phyloP scores from a whole-genome alignment of 345 rosid species.

The Euclidium syriacum region DNA sequence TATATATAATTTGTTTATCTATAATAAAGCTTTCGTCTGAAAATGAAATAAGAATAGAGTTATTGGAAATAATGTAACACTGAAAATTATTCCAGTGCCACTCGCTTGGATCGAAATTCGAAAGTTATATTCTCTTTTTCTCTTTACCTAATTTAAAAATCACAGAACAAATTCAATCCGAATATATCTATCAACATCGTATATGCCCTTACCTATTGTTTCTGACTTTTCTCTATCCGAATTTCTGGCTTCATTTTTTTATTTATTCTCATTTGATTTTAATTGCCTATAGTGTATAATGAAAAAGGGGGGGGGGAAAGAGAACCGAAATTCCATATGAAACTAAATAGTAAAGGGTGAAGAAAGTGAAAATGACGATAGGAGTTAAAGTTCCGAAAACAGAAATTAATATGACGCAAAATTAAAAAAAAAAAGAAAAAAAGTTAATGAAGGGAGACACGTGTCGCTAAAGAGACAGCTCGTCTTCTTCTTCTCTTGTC shows the following conservation, averaged over 20 bases:
- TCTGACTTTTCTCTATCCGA: slow-evolving; percentile 29
- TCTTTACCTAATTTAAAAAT: slow-evolving; percentile 16
- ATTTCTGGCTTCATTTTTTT: not conserved
- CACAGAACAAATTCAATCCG: slow-evolving; percentile 7
- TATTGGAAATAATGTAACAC: not conserved
- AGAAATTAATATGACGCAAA: slow-evolving; percentile 8
- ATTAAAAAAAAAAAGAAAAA: not conserved
- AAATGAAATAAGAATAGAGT: slow-evolving; percentile 1
- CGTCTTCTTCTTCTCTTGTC: not conserved
- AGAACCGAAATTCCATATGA: slow-evolving; percentile 25
- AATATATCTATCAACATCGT: slow-evolving; percentile 23
- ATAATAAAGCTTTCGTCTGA: not conserved
- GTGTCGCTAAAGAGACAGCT: slow-evolving; percentile 15
- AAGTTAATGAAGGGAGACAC: slow-evolving; percentile 10
- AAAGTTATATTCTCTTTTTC: slow-evolving; percentile 24
- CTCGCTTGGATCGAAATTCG: slow-evolving; percentile 28
- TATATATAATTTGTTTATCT: too few relatives aligned
- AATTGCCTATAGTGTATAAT: too few relatives aligned
- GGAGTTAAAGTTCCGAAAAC: slow-evolving; percentile 12
- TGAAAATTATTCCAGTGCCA: slow-evolving; percentile 26
- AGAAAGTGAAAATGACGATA: slow-evolving; percentile 5
- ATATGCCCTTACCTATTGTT: slow-evolving; percentile 18
- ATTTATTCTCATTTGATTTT: not conserved
- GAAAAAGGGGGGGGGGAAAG: not conserved
- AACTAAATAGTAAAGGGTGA: not conserved